A percentile compares a stretch with the other conserved stretches of the same genome.
Conservation (phyloP, 2,329 filamentous ascomycete species). For the Metarhizium humberi region DNA sequence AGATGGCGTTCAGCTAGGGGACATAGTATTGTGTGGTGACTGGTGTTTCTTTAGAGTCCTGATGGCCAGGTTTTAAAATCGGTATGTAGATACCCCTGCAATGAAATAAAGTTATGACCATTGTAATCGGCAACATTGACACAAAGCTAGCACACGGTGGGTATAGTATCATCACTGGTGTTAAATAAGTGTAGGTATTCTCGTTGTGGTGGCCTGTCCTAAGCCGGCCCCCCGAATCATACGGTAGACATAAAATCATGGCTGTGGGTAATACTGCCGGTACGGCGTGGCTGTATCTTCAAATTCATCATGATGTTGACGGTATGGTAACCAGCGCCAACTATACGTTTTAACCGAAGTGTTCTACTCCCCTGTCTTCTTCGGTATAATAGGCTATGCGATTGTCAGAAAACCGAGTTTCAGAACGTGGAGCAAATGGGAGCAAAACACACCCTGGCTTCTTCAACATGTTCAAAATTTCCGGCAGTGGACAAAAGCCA, state of each 20-base stretch:
- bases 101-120: slow-evolving; percentile 10
- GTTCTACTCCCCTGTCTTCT: slow-evolving; percentile 32
- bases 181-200: not conserved
- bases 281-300: not conserved
- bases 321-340: slow-evolving; percentile 22
- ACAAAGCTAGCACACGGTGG: not conserved
- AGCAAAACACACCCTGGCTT: slow-evolving; percentile 22
- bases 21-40: slow-evolving; percentile 9
- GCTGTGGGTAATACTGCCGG: not conserved
- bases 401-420: not conserved
- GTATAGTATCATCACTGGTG: not conserved
- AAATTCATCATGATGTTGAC: not conserved
- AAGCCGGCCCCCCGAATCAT: not conserved
- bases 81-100: slow-evolving; percentile 23
- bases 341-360: slow-evolving; percentile 19
- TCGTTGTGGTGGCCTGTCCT: not conserved
- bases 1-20: slow-evolving; percentile 20
- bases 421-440: not conserved
- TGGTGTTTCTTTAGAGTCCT: not conserved
- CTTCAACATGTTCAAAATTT: slow-evolving; percentile 39
- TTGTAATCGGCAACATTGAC: not conserved
- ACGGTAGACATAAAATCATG: not conserved
- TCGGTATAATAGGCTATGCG: slow-evolving; percentile 29
- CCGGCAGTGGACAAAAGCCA: slow-evolving; percentile 38
- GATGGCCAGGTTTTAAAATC: slow-evolving; percentile 8